Evolutionary conservation across 352 stramenopile genomes (phyloP), one percentile per base, ranked within the genome.

Genomic region (Globisporangium polare): DNA sequence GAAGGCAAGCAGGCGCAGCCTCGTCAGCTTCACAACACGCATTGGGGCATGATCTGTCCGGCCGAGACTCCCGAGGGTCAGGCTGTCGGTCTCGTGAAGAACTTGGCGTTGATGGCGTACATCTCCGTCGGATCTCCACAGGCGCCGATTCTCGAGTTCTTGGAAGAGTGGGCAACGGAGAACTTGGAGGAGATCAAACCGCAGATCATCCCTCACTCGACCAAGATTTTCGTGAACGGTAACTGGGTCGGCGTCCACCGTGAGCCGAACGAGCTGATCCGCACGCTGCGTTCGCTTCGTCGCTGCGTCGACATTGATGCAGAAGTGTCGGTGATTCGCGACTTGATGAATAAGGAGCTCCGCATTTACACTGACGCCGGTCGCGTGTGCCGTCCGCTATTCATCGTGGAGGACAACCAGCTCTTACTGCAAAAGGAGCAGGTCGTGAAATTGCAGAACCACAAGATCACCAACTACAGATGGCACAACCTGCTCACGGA

Each of bases 171-270:
- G 80, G 95, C 91, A 51, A 99, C 96, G 37, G 97, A 99, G 78
- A 99, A 98, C 68, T 62, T 99, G 46, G 92, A 98, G 67, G 94
- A 98, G 58, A 99, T 99, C 67, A 94, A 98, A 53, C 96, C 97
- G 29, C 95, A 96, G 58, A 97, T 98, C 43, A 99, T 99, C 67
- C 92, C 93, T 1, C 95, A 95, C 55, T 98, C 95, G 22, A 99
- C 97, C 46, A 99, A 99, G 86, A 99, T 99, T 58, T 99, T 99
- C 65, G 96, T 99, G 53, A 99, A 99, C 69, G 97, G 98, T 43
- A 99, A 99, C 70, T 99, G 97, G 97, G 91, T 99, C 29, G 97
- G 97, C 50, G 96, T 99, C 47, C 96, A 99, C 70, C 94, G 95
- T 52, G 97, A 99, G 66, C 97, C 97, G 29, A 98, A 99, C 50